Evolutionary conservation across 352 stramenopile genomes (phyloP).

Genomic region (Elongisporangium prolatum): DNA sequence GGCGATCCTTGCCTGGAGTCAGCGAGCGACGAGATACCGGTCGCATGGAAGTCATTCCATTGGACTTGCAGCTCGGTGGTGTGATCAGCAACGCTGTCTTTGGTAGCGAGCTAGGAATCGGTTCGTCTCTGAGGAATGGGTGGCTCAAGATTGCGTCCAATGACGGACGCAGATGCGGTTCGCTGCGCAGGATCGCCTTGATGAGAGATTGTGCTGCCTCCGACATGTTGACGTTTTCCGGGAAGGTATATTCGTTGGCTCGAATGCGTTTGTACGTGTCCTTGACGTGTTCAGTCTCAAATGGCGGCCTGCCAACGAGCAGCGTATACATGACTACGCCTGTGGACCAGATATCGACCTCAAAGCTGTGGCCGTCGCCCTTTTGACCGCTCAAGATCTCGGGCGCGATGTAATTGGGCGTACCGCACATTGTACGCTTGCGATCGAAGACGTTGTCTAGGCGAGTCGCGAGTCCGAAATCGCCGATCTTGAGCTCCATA

Average conservation of each 20-base stretch:
- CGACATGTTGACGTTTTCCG: constrained; percentile 84
- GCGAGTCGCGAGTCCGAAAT: constrained; percentile 91
- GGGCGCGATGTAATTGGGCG: constrained; percentile 92
- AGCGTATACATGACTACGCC: constrained; percentile 98
- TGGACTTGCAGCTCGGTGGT: constrained; percentile 51
- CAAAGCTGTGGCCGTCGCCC: constrained; percentile 93
- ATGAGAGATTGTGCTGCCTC: constrained; percentile 67
- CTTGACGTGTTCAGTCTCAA: constrained; percentile 97
- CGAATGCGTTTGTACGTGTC: constrained; percentile 98
- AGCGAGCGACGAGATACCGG: not conserved
- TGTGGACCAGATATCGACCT: constrained; percentile 98
- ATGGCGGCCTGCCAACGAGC: constrained; percentile 95
- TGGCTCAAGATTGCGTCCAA: constrained; percentile 75
- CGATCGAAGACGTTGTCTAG: constrained; percentile 89
- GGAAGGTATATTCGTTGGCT: constrained; percentile 95
- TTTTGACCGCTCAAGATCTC: constrained; percentile 90
- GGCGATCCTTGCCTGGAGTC: not conserved
- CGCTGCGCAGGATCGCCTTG: constrained; percentile 63
- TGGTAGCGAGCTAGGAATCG: constrained; percentile 48
- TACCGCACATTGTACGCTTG: constrained; percentile 95
- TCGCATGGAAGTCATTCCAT: not conserved
- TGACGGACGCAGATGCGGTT: constrained; percentile 65
- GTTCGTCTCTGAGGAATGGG: constrained; percentile 65
- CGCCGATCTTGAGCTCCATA: constrained; percentile 96
- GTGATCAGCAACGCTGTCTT: constrained; percentile 66